phyloP scores from a whole-genome alignment of 306 rosid genomes.

The Trichosanthes truncata region DNA sequence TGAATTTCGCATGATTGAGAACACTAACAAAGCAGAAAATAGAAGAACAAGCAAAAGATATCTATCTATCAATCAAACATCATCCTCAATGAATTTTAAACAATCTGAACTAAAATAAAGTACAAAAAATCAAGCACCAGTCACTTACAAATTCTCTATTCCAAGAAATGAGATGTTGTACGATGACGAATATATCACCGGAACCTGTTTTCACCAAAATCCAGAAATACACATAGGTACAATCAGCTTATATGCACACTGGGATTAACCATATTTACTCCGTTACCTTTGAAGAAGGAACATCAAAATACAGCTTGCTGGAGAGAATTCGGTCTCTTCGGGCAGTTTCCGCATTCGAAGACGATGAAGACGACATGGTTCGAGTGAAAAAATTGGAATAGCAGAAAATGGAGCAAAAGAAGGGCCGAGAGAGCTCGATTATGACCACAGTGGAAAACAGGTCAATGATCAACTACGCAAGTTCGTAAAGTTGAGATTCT shows the following conservation, averaged over 20 bases:
- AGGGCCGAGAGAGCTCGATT: slow-evolving; percentile 11
- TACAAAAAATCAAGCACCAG: not conserved
- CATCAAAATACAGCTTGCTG: slow-evolving; percentile 70
- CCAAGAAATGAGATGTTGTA: slow-evolving; percentile 80
- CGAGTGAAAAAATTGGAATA: not conserved
- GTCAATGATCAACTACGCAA: not conserved
- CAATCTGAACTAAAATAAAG: not conserved
- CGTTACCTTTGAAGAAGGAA: slow-evolving; percentile 56
- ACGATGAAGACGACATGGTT: slow-evolving; percentile 45
- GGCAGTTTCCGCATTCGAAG: slow-evolving; percentile 16
- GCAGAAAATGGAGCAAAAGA: not conserved
- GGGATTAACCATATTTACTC: not conserved
- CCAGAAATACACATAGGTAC: not conserved
- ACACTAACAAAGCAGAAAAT: not conserved
- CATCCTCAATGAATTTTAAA: not conserved
- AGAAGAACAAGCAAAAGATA: not conserved
- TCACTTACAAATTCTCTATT: slow-evolving; percentile 74
- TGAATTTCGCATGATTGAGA: not conserved
- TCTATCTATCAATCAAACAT: not conserved
- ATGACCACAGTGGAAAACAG: slow-evolving; percentile 1
- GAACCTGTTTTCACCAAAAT: slow-evolving; percentile 50
- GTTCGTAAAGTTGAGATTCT: not conserved
- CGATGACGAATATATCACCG: slow-evolving; percentile 60
- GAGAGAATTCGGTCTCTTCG: slow-evolving; percentile 62
- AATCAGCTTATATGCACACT: not conserved